Evolutionary conservation across 1,139 yeast species (phyloP).

Genomic region (Protomyces gravidus): DNA sequence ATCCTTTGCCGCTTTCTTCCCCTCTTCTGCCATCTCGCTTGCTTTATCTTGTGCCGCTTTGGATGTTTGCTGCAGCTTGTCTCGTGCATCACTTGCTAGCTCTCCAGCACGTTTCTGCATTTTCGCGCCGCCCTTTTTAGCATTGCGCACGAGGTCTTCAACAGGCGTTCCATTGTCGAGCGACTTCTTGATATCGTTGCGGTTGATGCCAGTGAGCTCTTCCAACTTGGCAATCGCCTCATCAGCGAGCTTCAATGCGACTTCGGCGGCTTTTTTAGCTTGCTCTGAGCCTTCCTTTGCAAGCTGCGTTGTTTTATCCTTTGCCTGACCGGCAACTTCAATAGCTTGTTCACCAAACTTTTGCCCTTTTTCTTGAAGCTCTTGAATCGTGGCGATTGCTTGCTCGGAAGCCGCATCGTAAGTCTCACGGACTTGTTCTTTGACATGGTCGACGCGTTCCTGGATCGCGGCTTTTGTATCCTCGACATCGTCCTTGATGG

Average conservation of each 20-base stretch:
- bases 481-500: slow-evolving; percentile 23
- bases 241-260: background rate
- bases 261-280: slow-evolving; percentile 1
- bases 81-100: background rate
- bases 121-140: background rate
- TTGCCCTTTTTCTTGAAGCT: slow-evolving; percentile 6
- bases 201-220: slow-evolving; percentile 12
- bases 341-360: slow-evolving; percentile 10
- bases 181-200: slow-evolving; percentile 1
- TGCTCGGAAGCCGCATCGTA: slow-evolving; percentile 16
- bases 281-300: slow-evolving; percentile 4
- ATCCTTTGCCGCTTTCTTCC: slow-evolving; percentile 2
- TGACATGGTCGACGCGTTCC: slow-evolving; percentile 10
- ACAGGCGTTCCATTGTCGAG: slow-evolving; percentile 14
- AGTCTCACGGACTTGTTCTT: slow-evolving; percentile 9
- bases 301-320: background rate
- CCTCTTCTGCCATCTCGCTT: background rate
- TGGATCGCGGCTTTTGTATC: slow-evolving; percentile 7
- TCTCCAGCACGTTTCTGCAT: background rate
- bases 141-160: slow-evolving; percentile 13
- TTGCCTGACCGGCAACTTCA: background rate
- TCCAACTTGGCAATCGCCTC: slow-evolving; percentile 22
- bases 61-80: slow-evolving; percentile 12
- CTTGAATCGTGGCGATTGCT: slow-evolving; percentile 11
- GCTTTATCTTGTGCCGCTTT: background rate